Percentiles rank a stretch among this genome's conserved stretches.
Conservation (phyloP, 148 eudicot genomes). For the Persicaria maculosa region DNA sequence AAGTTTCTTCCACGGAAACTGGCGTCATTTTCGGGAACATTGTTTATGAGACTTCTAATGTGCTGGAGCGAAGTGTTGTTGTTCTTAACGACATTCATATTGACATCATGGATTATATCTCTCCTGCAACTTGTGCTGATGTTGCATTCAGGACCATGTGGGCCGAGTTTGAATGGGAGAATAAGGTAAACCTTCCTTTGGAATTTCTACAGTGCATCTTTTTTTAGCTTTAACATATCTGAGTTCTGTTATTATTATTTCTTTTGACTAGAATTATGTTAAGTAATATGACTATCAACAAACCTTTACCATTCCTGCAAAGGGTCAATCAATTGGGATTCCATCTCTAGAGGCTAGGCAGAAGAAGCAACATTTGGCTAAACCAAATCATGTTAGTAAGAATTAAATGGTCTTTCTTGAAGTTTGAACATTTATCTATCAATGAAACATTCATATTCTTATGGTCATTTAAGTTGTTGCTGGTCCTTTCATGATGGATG, state of each 20-base stretch:
- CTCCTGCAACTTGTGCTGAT: slow-evolving; percentile 88
- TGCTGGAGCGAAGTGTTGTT: slow-evolving; percentile 78
- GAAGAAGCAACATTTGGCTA: not conserved
- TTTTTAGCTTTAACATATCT: not conserved
- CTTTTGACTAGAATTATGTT: not conserved
- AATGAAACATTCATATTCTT: not conserved
- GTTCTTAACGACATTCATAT: slow-evolving; percentile 97
- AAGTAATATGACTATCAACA: not conserved
- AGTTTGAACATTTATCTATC: not conserved
- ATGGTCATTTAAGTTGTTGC: not conserved
- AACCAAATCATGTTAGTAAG: not conserved
- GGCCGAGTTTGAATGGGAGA: slow-evolving; percentile 99
- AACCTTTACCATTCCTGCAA: not conserved
- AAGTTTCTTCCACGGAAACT: slow-evolving; percentile 95
- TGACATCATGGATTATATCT: slow-evolving; percentile 96
- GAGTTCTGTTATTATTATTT: not conserved
- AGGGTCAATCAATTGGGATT: not conserved
- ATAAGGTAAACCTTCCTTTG: slow-evolving; percentile 53
- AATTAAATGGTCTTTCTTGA: not conserved
- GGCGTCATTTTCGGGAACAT: slow-evolving; percentile 94
- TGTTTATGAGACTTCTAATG: slow-evolving; percentile 93
- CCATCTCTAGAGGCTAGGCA: not conserved
- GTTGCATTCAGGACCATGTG: slow-evolving; percentile 92
- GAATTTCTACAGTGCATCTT: not conserved
- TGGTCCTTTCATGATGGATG: too few species aligned